Evolutionary conservation across 495 filamentous ascomycete genomes (phyloP), one percentile per base, ranked within the genome.

Genomic region (Pseudoneurospora amorphoporcata): DNA sequence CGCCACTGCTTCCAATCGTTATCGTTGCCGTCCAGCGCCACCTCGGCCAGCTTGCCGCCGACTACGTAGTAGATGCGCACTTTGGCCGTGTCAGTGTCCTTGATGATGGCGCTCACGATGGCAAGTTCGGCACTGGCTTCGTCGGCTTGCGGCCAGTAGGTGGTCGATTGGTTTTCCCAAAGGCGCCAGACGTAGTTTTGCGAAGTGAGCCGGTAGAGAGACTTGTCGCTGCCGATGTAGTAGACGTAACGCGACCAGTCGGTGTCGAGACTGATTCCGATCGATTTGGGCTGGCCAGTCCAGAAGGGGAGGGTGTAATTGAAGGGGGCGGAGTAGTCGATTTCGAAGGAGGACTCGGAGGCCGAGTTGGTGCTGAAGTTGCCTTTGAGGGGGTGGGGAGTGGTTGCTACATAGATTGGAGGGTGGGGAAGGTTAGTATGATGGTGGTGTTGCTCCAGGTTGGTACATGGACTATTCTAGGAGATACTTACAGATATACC

Each of bases 201-300:
- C 74, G 77, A 80, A 70, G 68, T 68, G 4, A 77, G 69, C n/a
- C 65, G 69, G 72, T 83, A 73, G 2, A 83, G 75, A 39, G 41
- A 72, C 17, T 68, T 72, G 72, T 83, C 82, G 69, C 71, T 77
- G 70, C 82, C 82, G 40, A 83, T 79, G 69, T 82, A 83, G 73
- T 77, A 83, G 19, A 83, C 38, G 72, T 23, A 77, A 23, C 78
- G 79, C 1, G 76, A 76, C 58, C 38, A 75, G 10, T 58, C 41
- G 3, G 53, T 72, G 75, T 83, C 77, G 39, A 81, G 75, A 43
- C 75, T 77, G 8, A 82, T 43, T 29, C 79, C 79, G 41, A 83
- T 39, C 16, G 68, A 40, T 12, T 45, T 53, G 19, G 81, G 73
- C 2, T 71, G 74, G 40, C 80, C 82, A 23, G 72, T 72, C 76